A percentile compares a stretch with the other conserved stretches of the same genome.
These are phyloP conservation scores for Berkeleyomyces basicola DNA, from an alignment of 2,329 filamentous ascomycete species.

Conservation along the genomic window DNA sequence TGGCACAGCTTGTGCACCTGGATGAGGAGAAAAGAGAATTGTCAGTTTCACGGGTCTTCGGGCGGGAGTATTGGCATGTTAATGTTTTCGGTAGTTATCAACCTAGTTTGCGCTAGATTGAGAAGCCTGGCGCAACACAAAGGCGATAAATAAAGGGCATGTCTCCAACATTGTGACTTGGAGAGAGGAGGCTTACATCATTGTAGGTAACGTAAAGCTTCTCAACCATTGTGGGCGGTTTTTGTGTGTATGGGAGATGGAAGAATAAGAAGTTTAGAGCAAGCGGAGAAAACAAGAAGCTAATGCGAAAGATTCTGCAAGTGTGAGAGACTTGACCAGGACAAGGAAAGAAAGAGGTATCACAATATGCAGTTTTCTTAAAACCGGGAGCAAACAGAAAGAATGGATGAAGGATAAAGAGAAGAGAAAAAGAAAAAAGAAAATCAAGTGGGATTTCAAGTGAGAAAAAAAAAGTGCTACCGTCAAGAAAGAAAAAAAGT, in stretches of 20 bases:
- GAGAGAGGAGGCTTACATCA: constrained; percentile 44
- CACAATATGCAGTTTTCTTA: not conserved
- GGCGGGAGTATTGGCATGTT: not conserved
- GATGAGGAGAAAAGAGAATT: constrained; percentile 10
- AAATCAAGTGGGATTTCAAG: not conserved
- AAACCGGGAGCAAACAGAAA: not conserved
- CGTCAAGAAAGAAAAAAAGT: constrained; percentile 3
- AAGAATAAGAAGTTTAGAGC: constrained; percentile 2
- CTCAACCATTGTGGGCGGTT: constrained; percentile 48
- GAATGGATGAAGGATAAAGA: not conserved
- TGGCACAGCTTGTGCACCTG: constrained; percentile 98
- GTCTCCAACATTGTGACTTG: not conserved
- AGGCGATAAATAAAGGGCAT: not conserved
- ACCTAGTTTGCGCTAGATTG: not conserved
- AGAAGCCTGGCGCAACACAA: not conserved
- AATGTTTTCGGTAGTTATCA: not conserved
- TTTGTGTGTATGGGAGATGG: constrained; percentile 1
- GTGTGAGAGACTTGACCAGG: not conserved
- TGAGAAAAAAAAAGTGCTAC: not conserved
- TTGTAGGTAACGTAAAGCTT: constrained; percentile 89
- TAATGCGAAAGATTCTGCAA: not conserved
- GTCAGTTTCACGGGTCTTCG: not conserved
- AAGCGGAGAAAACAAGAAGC: not conserved
- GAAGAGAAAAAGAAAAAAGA: not conserved
- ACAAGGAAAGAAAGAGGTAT: not conserved